Evolutionary conservation across 2,329 filamentous ascomycete genomes (phyloP), one percentile per base, ranked within the genome.

Genomic region (Cordyceps sp.): DNA sequence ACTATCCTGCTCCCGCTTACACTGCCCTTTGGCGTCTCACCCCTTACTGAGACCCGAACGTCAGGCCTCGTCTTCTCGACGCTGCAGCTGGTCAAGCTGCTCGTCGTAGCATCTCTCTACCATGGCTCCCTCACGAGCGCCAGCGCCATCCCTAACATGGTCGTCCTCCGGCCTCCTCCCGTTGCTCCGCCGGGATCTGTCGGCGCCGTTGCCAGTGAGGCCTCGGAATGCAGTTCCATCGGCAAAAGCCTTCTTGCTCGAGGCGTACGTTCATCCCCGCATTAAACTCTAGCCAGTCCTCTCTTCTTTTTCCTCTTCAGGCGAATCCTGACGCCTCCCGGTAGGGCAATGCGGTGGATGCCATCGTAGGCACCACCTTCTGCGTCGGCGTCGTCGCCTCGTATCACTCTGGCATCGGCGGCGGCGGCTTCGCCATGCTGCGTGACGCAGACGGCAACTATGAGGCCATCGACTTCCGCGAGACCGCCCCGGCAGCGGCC

Each of bases 361-460:
- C 80, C 29, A 55, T 83, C 38, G 73, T 86, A 15, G 78, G 73
- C 20, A 80, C 79, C 0, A 73, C 73, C 7, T 67, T 86, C 31
- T 88, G 81, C 39, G 69, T 85, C 24, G 81, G 81, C 6, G 76
- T 81, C 6, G 66, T 80, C 28, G 77, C 68, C 34, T 81, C 81
- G 73, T 81, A 83, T 43, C 80, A 86, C 50, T 71, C 69, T 26
- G 86, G 88, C 13, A 78, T 94, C 36, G 86, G 82, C 15, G 88
- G 88, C 6, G 88, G 88, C 26, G 88, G 88, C 3, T 96, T 96
- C 55, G 80, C 85, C 66, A 63, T 93, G 5, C 70, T 93, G 5
- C 74, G 82, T 30, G 65, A 72, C 22, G 58, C 70, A 13, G 62
- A 82, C 36, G 84, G 84, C n/a, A 61, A 62, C 14, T 92, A 86